Evolutionary conservation across 257 asterid species (phyloP).

Genomic region (Mitragyna speciosa): DNA sequence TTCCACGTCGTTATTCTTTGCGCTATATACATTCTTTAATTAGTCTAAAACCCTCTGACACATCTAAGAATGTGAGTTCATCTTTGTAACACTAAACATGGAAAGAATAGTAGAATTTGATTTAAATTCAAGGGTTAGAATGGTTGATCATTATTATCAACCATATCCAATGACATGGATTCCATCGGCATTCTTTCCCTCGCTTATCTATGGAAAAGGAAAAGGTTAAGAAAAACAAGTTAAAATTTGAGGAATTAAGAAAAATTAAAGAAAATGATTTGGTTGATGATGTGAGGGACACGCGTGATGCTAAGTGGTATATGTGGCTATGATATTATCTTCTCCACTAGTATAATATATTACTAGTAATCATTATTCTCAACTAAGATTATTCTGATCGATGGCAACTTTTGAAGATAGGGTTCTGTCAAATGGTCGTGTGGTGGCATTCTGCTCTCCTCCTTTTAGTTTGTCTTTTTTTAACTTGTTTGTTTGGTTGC

Average conservation of each 20-base stretch:
- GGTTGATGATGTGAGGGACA: constrained; percentile 13
- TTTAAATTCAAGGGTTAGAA: not conserved
- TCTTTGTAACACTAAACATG: too few relatives aligned
- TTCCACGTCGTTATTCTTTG: too few relatives aligned
- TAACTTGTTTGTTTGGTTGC: constrained; percentile 46
- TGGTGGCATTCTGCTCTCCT: constrained; percentile 76
- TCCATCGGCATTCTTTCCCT: too few relatives aligned
- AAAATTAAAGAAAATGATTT: not conserved
- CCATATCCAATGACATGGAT: too few relatives aligned
- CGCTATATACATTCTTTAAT: too few relatives aligned
- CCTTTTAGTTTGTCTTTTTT: constrained; percentile 53
- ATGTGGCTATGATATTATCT: constrained; percentile 27
- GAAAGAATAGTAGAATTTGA: not conserved
- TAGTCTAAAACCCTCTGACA: too few relatives aligned
- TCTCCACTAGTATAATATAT: not conserved
- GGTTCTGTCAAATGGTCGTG: constrained; percentile 80
- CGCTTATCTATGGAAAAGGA: not conserved
- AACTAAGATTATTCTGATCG: constrained; percentile 10
- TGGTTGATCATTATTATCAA: too few relatives aligned
- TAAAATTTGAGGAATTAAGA: not conserved
- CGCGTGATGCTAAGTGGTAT: constrained; percentile 3
- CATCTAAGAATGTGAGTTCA: too few relatives aligned
- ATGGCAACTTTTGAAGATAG: constrained; percentile 49
- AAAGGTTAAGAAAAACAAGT: not conserved
- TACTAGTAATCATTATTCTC: not conserved